These are phyloP conservation scores for Periconia sp. DNA, from an alignment of 2,329 filamentous ascomycete genomes.

Conservation along the genomic window DNA sequence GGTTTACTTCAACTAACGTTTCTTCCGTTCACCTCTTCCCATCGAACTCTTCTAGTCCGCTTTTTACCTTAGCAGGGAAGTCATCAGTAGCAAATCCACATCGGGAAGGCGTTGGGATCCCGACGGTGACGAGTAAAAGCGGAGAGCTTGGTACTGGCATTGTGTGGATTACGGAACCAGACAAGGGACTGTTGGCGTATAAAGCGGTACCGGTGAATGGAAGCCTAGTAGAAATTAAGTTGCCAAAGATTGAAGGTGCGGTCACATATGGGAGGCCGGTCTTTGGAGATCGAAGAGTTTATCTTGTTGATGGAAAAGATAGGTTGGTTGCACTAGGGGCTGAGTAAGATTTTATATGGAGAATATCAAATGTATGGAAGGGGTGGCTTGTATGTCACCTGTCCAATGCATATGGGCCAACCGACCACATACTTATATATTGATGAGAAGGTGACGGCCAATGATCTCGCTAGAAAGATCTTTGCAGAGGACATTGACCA, in stretches of 20 bases:
- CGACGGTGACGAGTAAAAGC: conserved; percentile 48
- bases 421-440: too few relatives aligned
- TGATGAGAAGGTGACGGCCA: too few relatives aligned
- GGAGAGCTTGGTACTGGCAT: conserved; percentile 32
- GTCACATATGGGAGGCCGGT: conserved; percentile 49
- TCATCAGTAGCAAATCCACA: conserved; percentile 31
- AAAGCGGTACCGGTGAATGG: conserved; percentile 49
- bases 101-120: conserved; percentile 37
- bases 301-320: conserved; percentile 26
- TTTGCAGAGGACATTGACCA: too few relatives aligned
- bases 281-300: conserved; percentile 47
- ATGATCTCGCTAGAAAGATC: too few relatives aligned
- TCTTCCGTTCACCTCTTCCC: too few relatives aligned
- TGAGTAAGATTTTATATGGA: too few relatives aligned
- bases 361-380: too few relatives aligned
- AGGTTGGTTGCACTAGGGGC: conserved; percentile 15
- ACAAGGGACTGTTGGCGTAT: conserved; percentile 48
- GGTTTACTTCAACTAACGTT: conserved; percentile 20
- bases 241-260: conserved; percentile 47
- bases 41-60: conserved; percentile 9
- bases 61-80: conserved; percentile 36
- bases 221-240: conserved; percentile 39
- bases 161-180: conserved; percentile 50
- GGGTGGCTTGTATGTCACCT: too few relatives aligned
- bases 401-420: too few relatives aligned